phyloP scores from a whole-genome alignment of 2,329 filamentous ascomycete species.

The Penicillium sp. region DNA sequence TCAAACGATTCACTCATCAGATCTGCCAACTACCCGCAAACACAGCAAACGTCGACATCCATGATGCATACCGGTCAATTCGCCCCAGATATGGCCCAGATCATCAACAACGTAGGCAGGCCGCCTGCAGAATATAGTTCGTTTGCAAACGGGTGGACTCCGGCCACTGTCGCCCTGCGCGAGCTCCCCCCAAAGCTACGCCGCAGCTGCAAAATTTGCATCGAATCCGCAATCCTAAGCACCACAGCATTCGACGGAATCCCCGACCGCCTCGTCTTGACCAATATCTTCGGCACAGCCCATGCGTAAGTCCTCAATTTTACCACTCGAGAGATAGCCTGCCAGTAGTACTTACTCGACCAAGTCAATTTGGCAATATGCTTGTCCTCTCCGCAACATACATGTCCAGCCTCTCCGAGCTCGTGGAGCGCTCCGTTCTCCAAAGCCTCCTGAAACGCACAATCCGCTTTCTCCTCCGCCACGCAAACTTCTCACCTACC shows the following conservation, averaged over 20 bases:
- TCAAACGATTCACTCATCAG: too few relatives aligned
- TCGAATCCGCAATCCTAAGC: constrained; percentile 76
- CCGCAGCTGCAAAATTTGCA: constrained; percentile 59
- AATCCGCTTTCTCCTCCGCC: constrained; percentile 69
- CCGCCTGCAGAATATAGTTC: too few relatives aligned
- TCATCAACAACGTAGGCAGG: too few relatives aligned
- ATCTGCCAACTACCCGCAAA: too few relatives aligned
- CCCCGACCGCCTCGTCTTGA: constrained; percentile 69
- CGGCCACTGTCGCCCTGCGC: constrained; percentile 15
- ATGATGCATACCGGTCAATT: too few relatives aligned
- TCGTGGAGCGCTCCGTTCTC: constrained; percentile 58
- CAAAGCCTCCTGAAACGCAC: constrained; percentile 66
- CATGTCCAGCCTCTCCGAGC: constrained; percentile 61
- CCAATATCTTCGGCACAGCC: constrained; percentile 95
- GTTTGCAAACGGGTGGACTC: too few relatives aligned
- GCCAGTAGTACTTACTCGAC: too few relatives aligned
- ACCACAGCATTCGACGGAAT: constrained; percentile 75
- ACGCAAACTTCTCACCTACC: constrained; percentile 70
- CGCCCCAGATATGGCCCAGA: too few relatives aligned
- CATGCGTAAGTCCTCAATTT: constrained; percentile 98
- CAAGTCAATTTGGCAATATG: too few relatives aligned
- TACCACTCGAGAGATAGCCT: too few relatives aligned
- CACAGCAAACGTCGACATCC: too few relatives aligned
- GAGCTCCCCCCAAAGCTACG: constrained; percentile 47
- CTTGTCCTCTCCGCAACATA: too few relatives aligned